Percentiles rank a stretch among this genome's conserved stretches.
Conservation (phyloP, 1,284 basidiomycete genomes). For the Fistulinella cinereoalba region DNA sequence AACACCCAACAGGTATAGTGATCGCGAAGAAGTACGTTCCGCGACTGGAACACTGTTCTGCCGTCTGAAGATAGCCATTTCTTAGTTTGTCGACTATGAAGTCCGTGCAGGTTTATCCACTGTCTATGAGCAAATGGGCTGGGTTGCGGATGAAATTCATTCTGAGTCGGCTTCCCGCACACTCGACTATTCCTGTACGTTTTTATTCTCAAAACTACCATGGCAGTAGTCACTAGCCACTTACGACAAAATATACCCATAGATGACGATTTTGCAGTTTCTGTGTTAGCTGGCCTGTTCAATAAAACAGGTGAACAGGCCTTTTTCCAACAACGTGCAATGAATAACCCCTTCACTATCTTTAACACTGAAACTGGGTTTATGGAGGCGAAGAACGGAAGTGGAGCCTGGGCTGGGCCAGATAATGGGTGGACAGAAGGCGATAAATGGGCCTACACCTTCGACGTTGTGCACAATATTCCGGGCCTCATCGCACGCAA, state of each 20-base stretch:
- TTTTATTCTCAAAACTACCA: too few relatives aligned
- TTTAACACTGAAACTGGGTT: slow-evolving; percentile 74
- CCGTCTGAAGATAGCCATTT: neutral
- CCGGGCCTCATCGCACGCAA: slow-evolving; percentile 59
- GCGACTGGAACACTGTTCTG: neutral
- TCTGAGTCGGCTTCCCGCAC: slow-evolving; percentile 77
- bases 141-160: slow-evolving; percentile 78
- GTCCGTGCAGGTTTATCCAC: slow-evolving; percentile 75
- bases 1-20: slow-evolving; percentile 57
- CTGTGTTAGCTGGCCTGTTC: slow-evolving; percentile 56
- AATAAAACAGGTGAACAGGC: slow-evolving; percentile 49
- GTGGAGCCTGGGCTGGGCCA: slow-evolving; percentile 71
- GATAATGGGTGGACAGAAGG: slow-evolving; percentile 78
- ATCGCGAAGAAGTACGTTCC: slow-evolving; percentile 64
- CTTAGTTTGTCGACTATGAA: slow-evolving; percentile 74
- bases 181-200: slow-evolving; percentile 73
- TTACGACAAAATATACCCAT: too few relatives aligned
- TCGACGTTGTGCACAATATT: slow-evolving; percentile 74
- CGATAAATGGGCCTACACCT: slow-evolving; percentile 82
- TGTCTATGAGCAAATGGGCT: slow-evolving; percentile 66
- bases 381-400: slow-evolving; percentile 73
- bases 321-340: slow-evolving; percentile 55
- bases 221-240: neutral
- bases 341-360: slow-evolving; percentile 57
- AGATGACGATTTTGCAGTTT: slow-evolving; percentile 80